Evolutionary conservation across 2,329 filamentous ascomycete species (phyloP).

Genomic region (Aspergillus hiratsukae): DNA sequence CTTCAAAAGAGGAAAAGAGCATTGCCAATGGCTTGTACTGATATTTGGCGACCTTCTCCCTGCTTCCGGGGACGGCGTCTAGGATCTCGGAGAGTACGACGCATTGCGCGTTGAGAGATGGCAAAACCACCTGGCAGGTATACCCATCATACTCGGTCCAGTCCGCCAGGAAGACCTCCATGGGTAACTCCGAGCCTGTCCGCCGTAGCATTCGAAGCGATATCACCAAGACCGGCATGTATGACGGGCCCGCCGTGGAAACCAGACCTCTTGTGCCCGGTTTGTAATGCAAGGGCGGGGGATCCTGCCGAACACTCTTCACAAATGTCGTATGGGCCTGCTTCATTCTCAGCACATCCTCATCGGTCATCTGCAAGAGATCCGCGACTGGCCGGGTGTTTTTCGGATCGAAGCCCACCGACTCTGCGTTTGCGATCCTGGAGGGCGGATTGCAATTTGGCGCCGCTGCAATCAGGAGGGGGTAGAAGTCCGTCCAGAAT

Average conservation of each 20-base stretch:
- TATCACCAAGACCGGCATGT: slow-evolving; percentile 17
- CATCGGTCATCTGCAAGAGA: slow-evolving; percentile 19
- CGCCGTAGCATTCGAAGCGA: slow-evolving; percentile 19
- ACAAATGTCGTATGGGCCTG: slow-evolving; percentile 26
- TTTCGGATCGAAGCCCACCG: slow-evolving; percentile 19
- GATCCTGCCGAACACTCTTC: slow-evolving; percentile 13
- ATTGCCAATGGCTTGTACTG: slow-evolving; percentile 57
- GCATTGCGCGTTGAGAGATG: slow-evolving; percentile 33
- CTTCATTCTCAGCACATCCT: slow-evolving; percentile 24
- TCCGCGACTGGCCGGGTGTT: slow-evolving; percentile 23
- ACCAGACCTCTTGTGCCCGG: slow-evolving; percentile 36
- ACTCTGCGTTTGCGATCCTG: slow-evolving; percentile 14
- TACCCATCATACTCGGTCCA: slow-evolving; percentile 25
- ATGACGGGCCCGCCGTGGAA: slow-evolving; percentile 25
- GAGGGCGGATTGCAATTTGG: slow-evolving; percentile 21
- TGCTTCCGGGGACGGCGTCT: not conserved
- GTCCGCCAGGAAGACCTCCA: slow-evolving; percentile 18
- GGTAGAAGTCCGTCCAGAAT: slow-evolving; percentile 28
- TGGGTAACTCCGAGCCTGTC: slow-evolving; percentile 14
- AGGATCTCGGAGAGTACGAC: slow-evolving; percentile 37
- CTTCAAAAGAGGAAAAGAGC: slow-evolving; percentile 56
- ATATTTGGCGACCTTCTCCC: slow-evolving; percentile 24
- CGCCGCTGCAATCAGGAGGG: slow-evolving; percentile 19
- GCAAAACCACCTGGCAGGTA: slow-evolving; percentile 34
- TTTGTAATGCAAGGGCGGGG: slow-evolving; percentile 23